Evolutionary conservation across 352 stramenopile genomes (phyloP).

Genomic region (Globisporangium recalcitrans): DNA sequence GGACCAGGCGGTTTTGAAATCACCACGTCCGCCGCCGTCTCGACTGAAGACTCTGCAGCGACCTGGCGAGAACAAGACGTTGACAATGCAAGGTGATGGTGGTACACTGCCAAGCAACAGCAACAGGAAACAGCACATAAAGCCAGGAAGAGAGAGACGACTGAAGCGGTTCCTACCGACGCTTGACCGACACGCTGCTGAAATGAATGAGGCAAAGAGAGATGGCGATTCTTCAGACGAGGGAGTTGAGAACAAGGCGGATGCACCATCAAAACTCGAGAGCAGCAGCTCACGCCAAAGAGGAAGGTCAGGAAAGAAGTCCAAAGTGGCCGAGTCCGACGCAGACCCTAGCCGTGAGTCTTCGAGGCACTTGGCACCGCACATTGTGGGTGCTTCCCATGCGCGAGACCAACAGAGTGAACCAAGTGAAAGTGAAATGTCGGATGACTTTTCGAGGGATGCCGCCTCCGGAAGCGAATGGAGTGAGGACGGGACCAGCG

Average conservation of each 20-base stretch:
- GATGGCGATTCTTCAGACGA: neutral
- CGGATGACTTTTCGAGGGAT: neutral
- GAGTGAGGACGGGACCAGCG: neutral
- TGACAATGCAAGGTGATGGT: too few species aligned
- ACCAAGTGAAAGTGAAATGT: neutral
- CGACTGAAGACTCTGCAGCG: conserved; percentile 7
- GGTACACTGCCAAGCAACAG: neutral
- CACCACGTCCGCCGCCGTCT: conserved; percentile 7
- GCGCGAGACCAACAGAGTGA: neutral
- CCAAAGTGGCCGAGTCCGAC: too few species aligned
- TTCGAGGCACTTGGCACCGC: neutral
- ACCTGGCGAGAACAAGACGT: neutral
- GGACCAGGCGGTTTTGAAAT: conserved; percentile 1
- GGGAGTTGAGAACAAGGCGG: neutral
- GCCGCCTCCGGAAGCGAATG: neutral
- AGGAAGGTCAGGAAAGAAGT: neutral
- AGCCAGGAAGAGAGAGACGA: neutral
- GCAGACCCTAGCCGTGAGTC: neutral
- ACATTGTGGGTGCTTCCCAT: neutral
- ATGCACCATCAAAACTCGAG: neutral
- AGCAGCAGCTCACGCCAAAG: neutral
- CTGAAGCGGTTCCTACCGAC: conserved; percentile 12
- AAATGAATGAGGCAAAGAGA: neutral
- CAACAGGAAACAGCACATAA: neutral
- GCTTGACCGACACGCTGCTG: neutral